phyloP scores from a whole-genome alignment of 2,329 filamentous ascomycete genomes.

The Fusarium falciforme region DNA sequence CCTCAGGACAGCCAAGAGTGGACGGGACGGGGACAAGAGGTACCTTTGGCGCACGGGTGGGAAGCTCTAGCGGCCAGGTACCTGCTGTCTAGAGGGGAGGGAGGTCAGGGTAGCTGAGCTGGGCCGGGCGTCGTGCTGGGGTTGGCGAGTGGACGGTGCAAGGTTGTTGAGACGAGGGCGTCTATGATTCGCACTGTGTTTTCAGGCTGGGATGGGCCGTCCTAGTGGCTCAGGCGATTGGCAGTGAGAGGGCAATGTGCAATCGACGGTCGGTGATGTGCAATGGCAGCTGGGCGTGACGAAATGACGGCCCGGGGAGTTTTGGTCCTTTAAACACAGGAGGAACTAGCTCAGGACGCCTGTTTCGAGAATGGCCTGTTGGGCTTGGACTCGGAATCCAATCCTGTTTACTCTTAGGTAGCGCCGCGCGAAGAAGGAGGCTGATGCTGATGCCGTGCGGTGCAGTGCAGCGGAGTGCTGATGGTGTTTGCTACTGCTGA shows the following conservation, averaged over 20 bases:
- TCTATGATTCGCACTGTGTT: slow-evolving; percentile 36
- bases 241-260: background rate
- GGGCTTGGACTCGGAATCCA: background rate
- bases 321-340: background rate
- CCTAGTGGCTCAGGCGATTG: background rate
- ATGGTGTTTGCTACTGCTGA: slow-evolving; percentile 3
- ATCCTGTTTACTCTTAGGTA: background rate
- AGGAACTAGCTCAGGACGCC: background rate
- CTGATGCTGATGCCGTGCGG: background rate
- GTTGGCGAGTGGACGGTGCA: slow-evolving; percentile 29
- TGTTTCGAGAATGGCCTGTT: slow-evolving; percentile 1
- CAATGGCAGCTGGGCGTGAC: slow-evolving; percentile 24
- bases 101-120: slow-evolving; percentile 21
- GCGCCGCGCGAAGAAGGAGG: background rate
- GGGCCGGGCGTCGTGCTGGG: slow-evolving; percentile 29
- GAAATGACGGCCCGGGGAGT: slow-evolving; percentile 4
- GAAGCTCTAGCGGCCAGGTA: slow-evolving; percentile 24
- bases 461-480: background rate
- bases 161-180: slow-evolving; percentile 34
- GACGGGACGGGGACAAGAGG: slow-evolving; percentile 8
- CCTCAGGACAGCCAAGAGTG: background rate
- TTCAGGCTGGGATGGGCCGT: slow-evolving; percentile 6
- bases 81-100: slow-evolving; percentile 18
- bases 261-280: background rate
- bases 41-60: slow-evolving; percentile 17